Conservation (phyloP, 2,329 filamentous ascomycete species). For the Orbilia javanica region DNA sequence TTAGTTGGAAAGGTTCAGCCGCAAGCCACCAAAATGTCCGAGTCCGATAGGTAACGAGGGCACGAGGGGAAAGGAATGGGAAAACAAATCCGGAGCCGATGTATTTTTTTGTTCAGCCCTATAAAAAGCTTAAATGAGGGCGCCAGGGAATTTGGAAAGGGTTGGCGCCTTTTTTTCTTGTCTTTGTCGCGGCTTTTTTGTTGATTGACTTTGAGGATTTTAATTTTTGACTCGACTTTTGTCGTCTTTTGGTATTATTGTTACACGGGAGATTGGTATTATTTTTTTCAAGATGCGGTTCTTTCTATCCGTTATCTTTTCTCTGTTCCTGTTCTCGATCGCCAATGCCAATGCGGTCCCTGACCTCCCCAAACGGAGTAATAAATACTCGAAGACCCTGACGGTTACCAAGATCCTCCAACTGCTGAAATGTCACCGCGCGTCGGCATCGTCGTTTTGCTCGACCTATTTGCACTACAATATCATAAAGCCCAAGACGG, state of each 20-base stretch:
- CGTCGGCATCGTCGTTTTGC: slow-evolving; percentile 9
- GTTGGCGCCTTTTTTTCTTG: background rate
- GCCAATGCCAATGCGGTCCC: background rate
- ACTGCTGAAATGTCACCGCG: slow-evolving; percentile 36
- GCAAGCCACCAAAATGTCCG: slow-evolving; percentile 21
- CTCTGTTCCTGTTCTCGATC: background rate
- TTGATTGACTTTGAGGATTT: too few relatives aligned
- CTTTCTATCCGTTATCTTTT: background rate
- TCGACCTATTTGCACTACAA: slow-evolving; percentile 26
- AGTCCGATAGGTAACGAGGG: background rate
- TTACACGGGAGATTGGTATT: background rate
- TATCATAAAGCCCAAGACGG: slow-evolving; percentile 8
- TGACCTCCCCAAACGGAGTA: slow-evolving; percentile 7
- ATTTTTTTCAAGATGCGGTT: slow-evolving; percentile 22
- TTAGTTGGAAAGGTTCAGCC: background rate
- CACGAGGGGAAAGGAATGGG: background rate
- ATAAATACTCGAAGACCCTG: slow-evolving; percentile 12
- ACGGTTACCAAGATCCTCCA: slow-evolving; percentile 23
- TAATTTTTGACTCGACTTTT: too few relatives aligned
- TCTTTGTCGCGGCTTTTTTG: background rate
- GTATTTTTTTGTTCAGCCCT: slow-evolving; percentile 2
- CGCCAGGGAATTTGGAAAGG: background rate
- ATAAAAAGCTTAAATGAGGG: slow-evolving; percentile 1
- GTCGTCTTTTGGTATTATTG: too few relatives aligned
- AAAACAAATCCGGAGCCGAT: background rate